Conservation (phyloP, 2,329 filamentous ascomycete species). For the Xylaria sp. region DNA sequence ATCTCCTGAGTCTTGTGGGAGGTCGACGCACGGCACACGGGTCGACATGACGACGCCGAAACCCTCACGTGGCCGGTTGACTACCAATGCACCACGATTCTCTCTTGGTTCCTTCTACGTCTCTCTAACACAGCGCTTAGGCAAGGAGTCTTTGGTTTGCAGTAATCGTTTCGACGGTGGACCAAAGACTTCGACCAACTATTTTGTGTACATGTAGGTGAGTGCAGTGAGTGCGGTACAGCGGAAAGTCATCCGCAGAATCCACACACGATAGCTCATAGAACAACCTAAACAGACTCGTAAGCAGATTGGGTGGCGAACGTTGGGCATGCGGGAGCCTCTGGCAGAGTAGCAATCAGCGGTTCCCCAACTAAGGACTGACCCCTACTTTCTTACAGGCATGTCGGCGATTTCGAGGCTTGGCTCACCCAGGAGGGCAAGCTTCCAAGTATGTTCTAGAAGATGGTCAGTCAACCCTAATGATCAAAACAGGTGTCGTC, state of each 20-base stretch:
- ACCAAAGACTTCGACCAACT: neutral
- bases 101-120: neutral
- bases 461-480: slow-evolving; percentile 7
- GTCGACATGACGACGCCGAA: slow-evolving; percentile 9
- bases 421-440: slow-evolving; percentile 6
- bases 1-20: slow-evolving; percentile 9
- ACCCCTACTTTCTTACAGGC: neutral
- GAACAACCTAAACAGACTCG: slow-evolving; percentile 13
- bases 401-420: neutral
- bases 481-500: slow-evolving; percentile 3
- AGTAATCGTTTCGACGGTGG: neutral
- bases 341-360: slow-evolving; percentile 2
- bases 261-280: neutral
- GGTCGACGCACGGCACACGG: slow-evolving; percentile 19
- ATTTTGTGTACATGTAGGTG: slow-evolving; percentile 5
- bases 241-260: slow-evolving; percentile 20
- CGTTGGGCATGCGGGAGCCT: slow-evolving; percentile 1
- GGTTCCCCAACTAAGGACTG: slow-evolving; percentile 1
- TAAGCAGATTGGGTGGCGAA: slow-evolving; percentile 2
- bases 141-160: neutral
- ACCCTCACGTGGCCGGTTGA: slow-evolving; percentile 19
- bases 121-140: neutral
- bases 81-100: slow-evolving; percentile 8
- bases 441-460: slow-evolving; percentile 6
- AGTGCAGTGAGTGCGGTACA: slow-evolving; percentile 29